Base-by-base conservation (phyloP, 306 rosid species). In the Vicia villosa region DNA sequence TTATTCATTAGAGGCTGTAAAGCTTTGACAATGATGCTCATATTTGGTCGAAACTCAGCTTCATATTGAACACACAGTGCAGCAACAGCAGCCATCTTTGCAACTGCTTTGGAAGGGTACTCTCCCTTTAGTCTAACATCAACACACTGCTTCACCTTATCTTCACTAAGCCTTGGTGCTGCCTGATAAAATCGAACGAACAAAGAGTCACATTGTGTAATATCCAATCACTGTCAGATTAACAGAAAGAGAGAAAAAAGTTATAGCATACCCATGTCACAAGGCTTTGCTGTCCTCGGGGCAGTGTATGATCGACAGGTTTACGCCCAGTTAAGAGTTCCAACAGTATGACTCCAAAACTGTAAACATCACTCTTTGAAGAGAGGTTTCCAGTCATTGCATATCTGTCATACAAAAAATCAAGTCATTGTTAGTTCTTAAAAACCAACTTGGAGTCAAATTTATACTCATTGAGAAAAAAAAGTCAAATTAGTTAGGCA, bases 231-330 rank as follows among this genome's bases (percentile, higher is more conserved):
- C 56, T 4, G 56, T 49, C 24, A 3, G 6, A 73, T 28, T 26
- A 67, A 60, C 8, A 69, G 66, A 56, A 56, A 56, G 55, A 63
- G 52, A 40, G 7, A 32, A 41, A 24, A 52, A 51, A 76, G 61
- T 62, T 65, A 56, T 83, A 86, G 86, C 94, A 46, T 85, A 90
- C 96, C 96, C 96, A 90, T 8, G 94, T 90, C 66, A 90, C 96
- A 63, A 90, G 96, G 86, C 96, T 90, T 81, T 90, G 96, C 78
- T 90, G 91, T 56, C 94, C 96, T 42, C 94, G 84, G 1, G 96
- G 96, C 36, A 90, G 84, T 14, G 91, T 90, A 42, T 86, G 89
- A 81, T 90, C 96, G 21, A 90, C 94, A 3, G 94, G 96, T 58
- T 87, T 90, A 17, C 94, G 89, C 21, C 96, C 96, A 0, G 96